These are phyloP conservation scores for Selaginella moellendorffii DNA, from an alignment of 75 land plant genomes.

Conservation along the genomic window DNA sequence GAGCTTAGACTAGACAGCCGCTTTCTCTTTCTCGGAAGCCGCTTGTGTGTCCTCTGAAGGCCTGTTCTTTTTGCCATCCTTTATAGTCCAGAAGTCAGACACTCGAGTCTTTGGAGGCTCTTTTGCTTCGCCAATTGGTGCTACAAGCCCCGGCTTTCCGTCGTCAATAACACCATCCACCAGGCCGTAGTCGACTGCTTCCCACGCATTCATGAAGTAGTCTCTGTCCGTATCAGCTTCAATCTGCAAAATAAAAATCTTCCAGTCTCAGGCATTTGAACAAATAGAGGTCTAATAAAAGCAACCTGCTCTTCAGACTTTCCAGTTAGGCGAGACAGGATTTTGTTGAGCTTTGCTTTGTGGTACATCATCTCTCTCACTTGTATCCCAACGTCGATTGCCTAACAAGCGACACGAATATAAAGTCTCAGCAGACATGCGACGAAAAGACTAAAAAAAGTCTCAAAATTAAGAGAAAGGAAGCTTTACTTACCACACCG, in stretches of 20 bases:
- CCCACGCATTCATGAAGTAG: conserved; percentile 87
- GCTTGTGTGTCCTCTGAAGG: conserved; percentile 50
- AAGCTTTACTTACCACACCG: conserved; percentile 42
- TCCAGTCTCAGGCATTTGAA: too few species aligned
- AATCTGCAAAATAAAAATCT: too few species aligned
- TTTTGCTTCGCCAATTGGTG: conserved; percentile 54
- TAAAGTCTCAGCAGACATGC: too few species aligned
- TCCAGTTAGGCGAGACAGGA: conserved; percentile 76
- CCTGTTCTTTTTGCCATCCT: conserved; percentile 33
- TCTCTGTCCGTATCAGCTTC: conserved; percentile 77
- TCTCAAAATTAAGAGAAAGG: too few species aligned
- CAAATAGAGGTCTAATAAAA: background rate
- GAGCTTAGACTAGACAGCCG: background rate
- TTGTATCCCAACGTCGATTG: conserved; percentile 54
- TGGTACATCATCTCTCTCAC: conserved; percentile 85
- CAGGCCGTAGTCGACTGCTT: conserved; percentile 83
- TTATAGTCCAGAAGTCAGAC: conserved; percentile 49
- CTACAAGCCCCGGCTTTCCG: conserved; percentile 89
- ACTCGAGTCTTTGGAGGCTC: conserved; percentile 62
- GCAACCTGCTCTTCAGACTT: conserved; percentile 61
- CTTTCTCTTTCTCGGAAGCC: conserved; percentile 18
- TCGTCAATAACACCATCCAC: conserved; percentile 95
- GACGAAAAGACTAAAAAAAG: too few species aligned
- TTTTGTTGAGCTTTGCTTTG: conserved; percentile 70
- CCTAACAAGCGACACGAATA: too few species aligned